Base-by-base conservation (phyloP, 2,329 filamentous ascomycete genomes). In the Neonectria sp. region DNA sequence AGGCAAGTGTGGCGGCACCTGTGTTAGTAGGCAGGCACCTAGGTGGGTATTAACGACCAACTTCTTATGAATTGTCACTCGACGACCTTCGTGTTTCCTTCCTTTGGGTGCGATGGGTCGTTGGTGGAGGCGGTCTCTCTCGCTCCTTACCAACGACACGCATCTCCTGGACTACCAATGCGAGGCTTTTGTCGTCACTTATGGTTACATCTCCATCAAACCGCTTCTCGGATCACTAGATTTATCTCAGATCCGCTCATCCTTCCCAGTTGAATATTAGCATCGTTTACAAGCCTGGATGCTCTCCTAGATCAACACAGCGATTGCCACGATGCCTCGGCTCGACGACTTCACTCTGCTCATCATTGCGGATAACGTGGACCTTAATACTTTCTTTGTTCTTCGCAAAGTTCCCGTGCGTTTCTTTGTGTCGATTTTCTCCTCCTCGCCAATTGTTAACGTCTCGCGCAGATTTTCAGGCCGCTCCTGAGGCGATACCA, bases 1-100 rank as follows among this genome's bases (percentile, higher is more conserved):
- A 40, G 21, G 55, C 46, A 58, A 35, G 25, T 49, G 35, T 29
- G 25, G 49, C 3, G n/a, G 33, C 43, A 17, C 37, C 35, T 8
- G 27, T 37, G 58, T 56, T 3, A 6, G 3, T 25, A 13, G 12
- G 11, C 6, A 40, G 15, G 37, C 15, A n/a, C 37, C 3, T 35
- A 35, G 6, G 15, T n/a, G 37, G 37, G 15, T 40, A 40, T 25
- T 52, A 65, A 64, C 49, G 63, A 52, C 35, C 31, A 56, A 53
- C 40, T 6, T 5, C 29, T 8, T 24, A 63, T 59, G 55, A 64
- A 45, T 37, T 45, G 27, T n/a, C 15, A 49, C 48, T 33, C 15
- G 3, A 24, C 2, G 4, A 1, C 21, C n/a, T 8, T 21, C 11
- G 11, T 35, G 45, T 25, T 51, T 48, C 24, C 29, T n/a, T 43